These are phyloP conservation scores for Gryganskiella cystojenkinii DNA, from an alignment of 192 early-diverging fungal species.

Conservation along the genomic window DNA sequence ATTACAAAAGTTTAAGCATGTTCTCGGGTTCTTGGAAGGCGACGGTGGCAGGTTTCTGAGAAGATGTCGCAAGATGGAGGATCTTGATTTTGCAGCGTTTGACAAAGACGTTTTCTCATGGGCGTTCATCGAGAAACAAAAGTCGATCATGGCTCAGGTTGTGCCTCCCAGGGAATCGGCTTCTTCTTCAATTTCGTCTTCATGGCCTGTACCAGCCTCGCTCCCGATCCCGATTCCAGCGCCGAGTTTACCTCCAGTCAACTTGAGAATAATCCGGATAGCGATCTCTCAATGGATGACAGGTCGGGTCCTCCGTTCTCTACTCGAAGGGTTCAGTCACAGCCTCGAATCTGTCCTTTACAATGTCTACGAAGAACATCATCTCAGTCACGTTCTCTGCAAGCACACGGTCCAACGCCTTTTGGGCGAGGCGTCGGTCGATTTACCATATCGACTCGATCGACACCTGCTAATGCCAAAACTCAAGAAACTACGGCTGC, in stretches of 20 bases:
- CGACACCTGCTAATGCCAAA: background rate
- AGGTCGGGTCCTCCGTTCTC: background rate
- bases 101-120: conserved; percentile 20
- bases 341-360: conserved; percentile 14
- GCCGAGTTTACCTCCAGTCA: background rate
- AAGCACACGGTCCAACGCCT: background rate
- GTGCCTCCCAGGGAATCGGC: background rate
- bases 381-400: conserved; percentile 11
- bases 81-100: conserved; percentile 21
- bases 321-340: conserved; percentile 13
- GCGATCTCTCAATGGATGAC: conserved; percentile 16
- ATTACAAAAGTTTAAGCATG: conserved; percentile 11
- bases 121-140: conserved; percentile 4
- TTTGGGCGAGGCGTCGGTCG: background rate
- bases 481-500: conserved; percentile 11
- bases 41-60: conserved; percentile 11
- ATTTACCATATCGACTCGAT: conserved; percentile 5
- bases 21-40: conserved; percentile 11
- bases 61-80: conserved; percentile 6
- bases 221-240: background rate
- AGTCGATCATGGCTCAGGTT: background rate
- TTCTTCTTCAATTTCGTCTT: background rate
- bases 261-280: conserved; percentile 3
- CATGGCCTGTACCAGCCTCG: background rate
- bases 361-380: conserved; percentile 14